These are phyloP conservation scores for Fusarium fracticaudum DNA, from an alignment of 2,329 filamentous ascomycete species.

Conservation along the genomic window DNA sequence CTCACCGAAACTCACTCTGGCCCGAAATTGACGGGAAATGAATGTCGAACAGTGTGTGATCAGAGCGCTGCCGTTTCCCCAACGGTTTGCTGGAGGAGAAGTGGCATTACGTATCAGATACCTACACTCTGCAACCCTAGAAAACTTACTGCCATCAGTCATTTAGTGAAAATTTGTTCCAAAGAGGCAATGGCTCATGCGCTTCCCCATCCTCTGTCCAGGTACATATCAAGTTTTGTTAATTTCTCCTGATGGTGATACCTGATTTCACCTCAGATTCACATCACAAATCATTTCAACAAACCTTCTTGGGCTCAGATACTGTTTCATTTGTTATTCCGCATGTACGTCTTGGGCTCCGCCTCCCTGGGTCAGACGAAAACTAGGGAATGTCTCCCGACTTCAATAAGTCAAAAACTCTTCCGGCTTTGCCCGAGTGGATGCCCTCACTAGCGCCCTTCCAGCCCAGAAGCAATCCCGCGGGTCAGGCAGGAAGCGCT, in stretches of 20 bases:
- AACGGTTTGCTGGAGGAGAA: constrained; percentile 18
- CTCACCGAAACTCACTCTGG: constrained; percentile 19
- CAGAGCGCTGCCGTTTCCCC: constrained; percentile 15
- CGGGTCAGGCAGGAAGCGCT: constrained; percentile 32
- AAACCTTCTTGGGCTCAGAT: constrained; percentile 1
- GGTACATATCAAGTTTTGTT: neutral
- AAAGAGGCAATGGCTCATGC: constrained; percentile 17
- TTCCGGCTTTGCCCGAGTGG: constrained; percentile 42
- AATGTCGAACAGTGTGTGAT: constrained; percentile 13
- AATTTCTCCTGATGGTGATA: constrained; percentile 15
- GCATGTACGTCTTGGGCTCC: constrained; percentile 11
- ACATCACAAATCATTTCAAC: constrained; percentile 4
- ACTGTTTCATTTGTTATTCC: constrained; percentile 21
- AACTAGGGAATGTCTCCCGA: constrained; percentile 37
- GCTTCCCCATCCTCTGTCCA: constrained; percentile 3
- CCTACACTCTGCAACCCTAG: neutral
- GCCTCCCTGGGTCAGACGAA: constrained; percentile 36
- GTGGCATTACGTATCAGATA: constrained; percentile 25
- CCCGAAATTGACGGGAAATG: constrained; percentile 16
- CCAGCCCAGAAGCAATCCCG: constrained; percentile 33
- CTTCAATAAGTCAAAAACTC: constrained; percentile 33
- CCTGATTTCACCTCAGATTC: neutral
- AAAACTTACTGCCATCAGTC: constrained; percentile 25
- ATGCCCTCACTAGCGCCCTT: constrained; percentile 32
- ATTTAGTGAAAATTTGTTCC: constrained; percentile 5